Evolutionary conservation across 163 green algal species (phyloP).

Genomic region (Chlorella variabilis): DNA sequence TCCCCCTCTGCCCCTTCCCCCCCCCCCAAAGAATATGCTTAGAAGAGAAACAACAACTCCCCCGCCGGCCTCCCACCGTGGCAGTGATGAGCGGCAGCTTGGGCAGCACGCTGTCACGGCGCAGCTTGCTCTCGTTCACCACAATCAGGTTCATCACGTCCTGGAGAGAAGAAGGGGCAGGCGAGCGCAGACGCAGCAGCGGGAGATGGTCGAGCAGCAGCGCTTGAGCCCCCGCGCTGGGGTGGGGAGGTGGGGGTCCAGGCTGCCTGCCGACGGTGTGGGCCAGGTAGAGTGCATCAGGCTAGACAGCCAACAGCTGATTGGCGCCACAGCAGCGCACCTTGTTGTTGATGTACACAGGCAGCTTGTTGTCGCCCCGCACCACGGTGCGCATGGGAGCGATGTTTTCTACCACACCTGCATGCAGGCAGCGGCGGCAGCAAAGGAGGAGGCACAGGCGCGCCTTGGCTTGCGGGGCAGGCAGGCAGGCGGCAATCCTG

Average conservation of each 20-base stretch:
- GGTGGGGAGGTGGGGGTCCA: no score
- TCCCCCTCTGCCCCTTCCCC: no score
- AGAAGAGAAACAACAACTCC: no score
- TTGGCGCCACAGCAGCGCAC: no score
- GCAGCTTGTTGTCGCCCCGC: conserved; percentile 32
- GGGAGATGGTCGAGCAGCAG: background rate
- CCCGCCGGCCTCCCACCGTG: no score
- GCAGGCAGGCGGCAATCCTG: no score
- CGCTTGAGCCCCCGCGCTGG: no score
- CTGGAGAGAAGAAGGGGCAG: background rate
- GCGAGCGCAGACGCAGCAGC: background rate
- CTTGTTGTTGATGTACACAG: conserved; percentile 39
- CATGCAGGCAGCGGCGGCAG: background rate
- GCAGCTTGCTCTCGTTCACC: conserved; percentile 47
- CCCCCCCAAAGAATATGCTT: no score
- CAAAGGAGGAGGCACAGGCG: background rate
- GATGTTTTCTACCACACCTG: conserved; percentile 42
- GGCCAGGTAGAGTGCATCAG: no score
- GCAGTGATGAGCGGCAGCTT: conserved; percentile 33
- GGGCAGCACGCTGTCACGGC: background rate
- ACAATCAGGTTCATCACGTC: conserved; percentile 42
- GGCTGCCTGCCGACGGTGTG: no score
- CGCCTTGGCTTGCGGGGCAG: background rate
- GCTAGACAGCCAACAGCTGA: no score
- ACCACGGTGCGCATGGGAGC: conserved; percentile 42